Evolutionary conservation across 2,329 filamentous ascomycete species (phyloP).

Genomic region (Colletotrichum lentis): DNA sequence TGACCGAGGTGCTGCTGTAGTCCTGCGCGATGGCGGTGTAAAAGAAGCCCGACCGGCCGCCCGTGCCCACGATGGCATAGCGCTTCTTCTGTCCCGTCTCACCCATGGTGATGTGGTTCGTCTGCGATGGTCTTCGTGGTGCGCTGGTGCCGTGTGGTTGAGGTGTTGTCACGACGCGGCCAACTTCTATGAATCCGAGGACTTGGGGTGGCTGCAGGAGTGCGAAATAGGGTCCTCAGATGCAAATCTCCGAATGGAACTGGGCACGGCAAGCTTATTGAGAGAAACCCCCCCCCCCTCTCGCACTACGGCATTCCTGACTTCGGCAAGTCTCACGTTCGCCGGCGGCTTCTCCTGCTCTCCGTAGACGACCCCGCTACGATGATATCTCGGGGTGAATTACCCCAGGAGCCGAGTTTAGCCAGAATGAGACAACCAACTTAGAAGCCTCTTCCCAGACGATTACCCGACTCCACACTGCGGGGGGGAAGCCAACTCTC

Average conservation of each 20-base stretch:
- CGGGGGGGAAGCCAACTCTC: not conserved
- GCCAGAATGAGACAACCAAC: constrained; percentile 9
- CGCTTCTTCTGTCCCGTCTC: constrained; percentile 46
- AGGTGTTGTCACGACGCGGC: not conserved
- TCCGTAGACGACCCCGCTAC: not conserved
- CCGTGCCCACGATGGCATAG: constrained; percentile 67
- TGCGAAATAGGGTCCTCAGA: not conserved
- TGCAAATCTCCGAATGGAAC: not conserved
- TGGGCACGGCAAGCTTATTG: constrained; percentile 4
- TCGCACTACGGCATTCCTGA: constrained; percentile 12
- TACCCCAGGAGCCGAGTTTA: constrained; percentile 25
- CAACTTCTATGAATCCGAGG: not conserved
- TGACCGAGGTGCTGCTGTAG: constrained; percentile 58
- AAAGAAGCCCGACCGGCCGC: constrained; percentile 67
- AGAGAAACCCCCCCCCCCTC: not conserved
- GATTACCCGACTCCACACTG: constrained; percentile 6
- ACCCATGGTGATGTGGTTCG: not conserved
- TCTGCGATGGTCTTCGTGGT: not conserved
- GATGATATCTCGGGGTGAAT: constrained; percentile 16
- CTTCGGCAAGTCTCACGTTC: not conserved
- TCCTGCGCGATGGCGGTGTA: constrained; percentile 65
- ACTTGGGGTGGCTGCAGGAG: not conserved
- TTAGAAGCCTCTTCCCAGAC: not conserved
- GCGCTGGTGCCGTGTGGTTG: not conserved
- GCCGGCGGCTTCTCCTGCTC: not conserved